These are phyloP conservation scores for Glebionis coronaria DNA, from an alignment of 129 eudicot genomes.

Conservation along the genomic window DNA sequence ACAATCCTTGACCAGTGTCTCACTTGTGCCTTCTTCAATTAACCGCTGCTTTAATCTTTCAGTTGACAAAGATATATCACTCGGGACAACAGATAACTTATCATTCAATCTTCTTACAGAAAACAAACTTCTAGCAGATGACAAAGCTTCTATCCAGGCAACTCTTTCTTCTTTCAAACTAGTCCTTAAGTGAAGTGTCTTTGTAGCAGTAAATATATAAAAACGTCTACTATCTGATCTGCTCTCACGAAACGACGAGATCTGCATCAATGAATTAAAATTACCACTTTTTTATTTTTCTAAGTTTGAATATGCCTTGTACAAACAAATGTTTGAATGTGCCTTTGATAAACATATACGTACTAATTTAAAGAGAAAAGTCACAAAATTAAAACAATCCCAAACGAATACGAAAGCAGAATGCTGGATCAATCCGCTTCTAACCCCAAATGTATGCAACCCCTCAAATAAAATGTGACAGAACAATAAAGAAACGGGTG, in stretches of 20 bases:
- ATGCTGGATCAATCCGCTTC: slow-evolving; percentile 2
- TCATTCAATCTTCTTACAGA: slow-evolving; percentile 52
- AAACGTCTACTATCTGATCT: slow-evolving; percentile 72
- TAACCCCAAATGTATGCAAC: slow-evolving; percentile 11
- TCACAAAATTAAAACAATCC: not conserved
- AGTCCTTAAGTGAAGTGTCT: slow-evolving; percentile 82
- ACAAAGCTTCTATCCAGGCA: slow-evolving; percentile 83
- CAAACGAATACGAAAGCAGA: not conserved
- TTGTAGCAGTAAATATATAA: slow-evolving; percentile 85
- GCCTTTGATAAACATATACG: not conserved
- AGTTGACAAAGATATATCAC: slow-evolving; percentile 58
- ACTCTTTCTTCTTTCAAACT: slow-evolving; percentile 62
- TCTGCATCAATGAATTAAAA: slow-evolving; percentile 40
- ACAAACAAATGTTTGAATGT: not conserved
- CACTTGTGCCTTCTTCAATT: slow-evolving; percentile 34
- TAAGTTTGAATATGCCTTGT: not conserved
- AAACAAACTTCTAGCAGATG: slow-evolving; percentile 55
- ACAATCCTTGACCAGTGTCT: slow-evolving; percentile 31
- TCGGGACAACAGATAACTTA: slow-evolving; percentile 38
- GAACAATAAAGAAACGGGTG: slow-evolving; percentile 9
- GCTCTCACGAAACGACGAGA: slow-evolving; percentile 82
- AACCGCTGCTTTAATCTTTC: slow-evolving; percentile 57
- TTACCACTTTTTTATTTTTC: slow-evolving; percentile 3
- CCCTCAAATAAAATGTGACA: slow-evolving; percentile 6
- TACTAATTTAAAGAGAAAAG: slow-evolving; percentile 4